Base-by-base conservation (phyloP, 2,329 filamentous ascomycete genomes). In the Balansia obtecta region DNA sequence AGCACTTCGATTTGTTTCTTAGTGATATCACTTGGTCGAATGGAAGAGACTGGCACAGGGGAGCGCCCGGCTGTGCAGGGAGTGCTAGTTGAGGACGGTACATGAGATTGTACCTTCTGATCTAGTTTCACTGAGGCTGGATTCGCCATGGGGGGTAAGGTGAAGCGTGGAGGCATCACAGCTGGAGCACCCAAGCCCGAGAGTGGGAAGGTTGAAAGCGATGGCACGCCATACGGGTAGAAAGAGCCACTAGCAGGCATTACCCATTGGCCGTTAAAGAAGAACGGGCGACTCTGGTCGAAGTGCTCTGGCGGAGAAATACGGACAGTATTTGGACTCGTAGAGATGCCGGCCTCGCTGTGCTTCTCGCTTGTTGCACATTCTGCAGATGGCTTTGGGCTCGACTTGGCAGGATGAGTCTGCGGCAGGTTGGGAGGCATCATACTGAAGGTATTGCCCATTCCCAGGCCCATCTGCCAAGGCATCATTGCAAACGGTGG, bases 11-110 rank as follows among this genome's bases (percentile, higher is more conserved):
- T 71, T 56, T 82, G 78, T 55, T 75, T 77, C 59, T 68, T 76
- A 8, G 76, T 81, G 56, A 82, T 79, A n/a, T 79, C 75, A 56
- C 78, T 82, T 4, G 72, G 73, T 20, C 72, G 71, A 54, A 82
- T 82, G 7, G 78, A 80, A n/a, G 78, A 80, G 22, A 74, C 67
- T 2, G 73, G 76, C 12, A 73, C 70, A 41, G 58, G 58, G 53
- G 61, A 45, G 50, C 63, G 37, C 10, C 50, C 50, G 2, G 48
- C 18, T n/a, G 45, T 46, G 33, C 50, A 48, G 3, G 52, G 39
- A 10, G 46, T 27, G 32, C 48, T 61, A 52, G 56, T 57, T 50
- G 49, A 53, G 20, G 53, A 46, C 13, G 53, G 40, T 13, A 46
- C 32, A 13, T 56, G 56, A 50, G 54, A 27, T 41, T 54, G 54